Base-by-base conservation (phyloP, 805 yeast genomes). In the Wickerhamomyces mucosus region DNA sequence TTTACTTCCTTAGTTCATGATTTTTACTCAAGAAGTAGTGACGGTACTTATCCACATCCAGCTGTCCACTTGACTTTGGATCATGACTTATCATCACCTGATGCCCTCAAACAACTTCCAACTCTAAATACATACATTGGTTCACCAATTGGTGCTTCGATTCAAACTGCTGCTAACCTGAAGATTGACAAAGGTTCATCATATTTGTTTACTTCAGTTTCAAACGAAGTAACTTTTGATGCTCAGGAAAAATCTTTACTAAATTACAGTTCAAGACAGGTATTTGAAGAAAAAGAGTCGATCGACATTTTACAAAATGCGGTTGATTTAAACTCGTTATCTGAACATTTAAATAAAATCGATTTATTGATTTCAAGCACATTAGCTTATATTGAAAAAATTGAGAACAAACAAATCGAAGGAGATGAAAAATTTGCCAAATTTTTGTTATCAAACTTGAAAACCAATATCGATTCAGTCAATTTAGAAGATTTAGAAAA, bases 1-100 rank as follows among this genome's bases (percentile, higher is more conserved):
- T 71, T 78, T 53, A 73, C 86, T 11, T 83, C 83, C 8, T 66
- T 82, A 42, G 75, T 84, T 48, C 94, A 84, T 53, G 89, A 78
- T 48, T 78, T 82, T 50, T 84, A 78, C 60, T 63, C 75, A 24
- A 75, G 77, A 46, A 78, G 82, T 35, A 58, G 67, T 13, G 79
- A 74, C 48, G 74, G 85, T 37, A 75, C 85, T 4, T 69, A 52
- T 50, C 92, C 94, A 18, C 65, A 68, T 54, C 84, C 89, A 15
- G 86, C 92, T 29, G 68, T 85, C 40, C 85, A 82, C 56, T 60
- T 85, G 46, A 81, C 92, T 23, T 68, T 84, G 30, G 75, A 78
- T 42, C 58, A 66, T 40, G 63, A 65, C 12, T 31, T 29, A 30
- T 65, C 66, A 24, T 44, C 56, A n/a, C 40, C 46, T 13, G 68